Evolutionary conservation across 495 filamentous ascomycete species (phyloP).

Genomic region (Aspergillus funiculosus): DNA sequence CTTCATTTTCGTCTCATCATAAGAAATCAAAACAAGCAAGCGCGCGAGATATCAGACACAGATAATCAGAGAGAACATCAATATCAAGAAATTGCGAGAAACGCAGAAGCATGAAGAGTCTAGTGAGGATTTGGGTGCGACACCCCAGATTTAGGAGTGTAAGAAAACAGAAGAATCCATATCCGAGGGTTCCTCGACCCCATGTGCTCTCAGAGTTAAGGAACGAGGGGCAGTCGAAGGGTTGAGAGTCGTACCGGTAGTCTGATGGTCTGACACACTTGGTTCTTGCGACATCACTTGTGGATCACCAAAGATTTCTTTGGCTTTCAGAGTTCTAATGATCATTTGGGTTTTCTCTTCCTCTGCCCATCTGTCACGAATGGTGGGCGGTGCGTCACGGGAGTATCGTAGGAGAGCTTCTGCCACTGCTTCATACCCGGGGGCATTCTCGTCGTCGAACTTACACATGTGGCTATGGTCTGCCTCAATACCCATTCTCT

Average conservation of each 20-base stretch:
- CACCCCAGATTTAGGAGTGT: not conserved
- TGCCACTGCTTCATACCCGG: constrained; percentile 68
- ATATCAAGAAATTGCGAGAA: no score
- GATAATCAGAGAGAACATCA: no score
- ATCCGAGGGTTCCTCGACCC: constrained; percentile 35
- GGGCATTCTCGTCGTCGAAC: constrained; percentile 64
- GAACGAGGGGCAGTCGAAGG: constrained; percentile 23
- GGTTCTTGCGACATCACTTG: constrained; percentile 9
- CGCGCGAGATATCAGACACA: no score
- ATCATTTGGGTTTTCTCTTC: constrained; percentile 52
- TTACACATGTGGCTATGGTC: constrained; percentile 88
- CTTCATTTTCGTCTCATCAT: no score
- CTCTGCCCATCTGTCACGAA: constrained; percentile 57
- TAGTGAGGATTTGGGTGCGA: no score
- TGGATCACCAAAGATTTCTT: constrained; percentile 38
- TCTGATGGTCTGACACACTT: constrained; percentile 25
- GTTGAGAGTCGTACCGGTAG: constrained; percentile 29
- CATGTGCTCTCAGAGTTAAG: constrained; percentile 34
- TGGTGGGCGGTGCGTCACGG: constrained; percentile 49
- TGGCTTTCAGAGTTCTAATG: constrained; percentile 32
- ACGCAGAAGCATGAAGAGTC: no score
- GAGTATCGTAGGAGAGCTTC: constrained; percentile 68
- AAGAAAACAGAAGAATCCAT: not conserved
- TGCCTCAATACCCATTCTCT: constrained; percentile 72
- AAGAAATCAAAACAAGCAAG: no score